These are phyloP conservation scores for Phytopythium vexans DNA, from an alignment of 352 stramenopile species.

Conservation along the genomic window DNA sequence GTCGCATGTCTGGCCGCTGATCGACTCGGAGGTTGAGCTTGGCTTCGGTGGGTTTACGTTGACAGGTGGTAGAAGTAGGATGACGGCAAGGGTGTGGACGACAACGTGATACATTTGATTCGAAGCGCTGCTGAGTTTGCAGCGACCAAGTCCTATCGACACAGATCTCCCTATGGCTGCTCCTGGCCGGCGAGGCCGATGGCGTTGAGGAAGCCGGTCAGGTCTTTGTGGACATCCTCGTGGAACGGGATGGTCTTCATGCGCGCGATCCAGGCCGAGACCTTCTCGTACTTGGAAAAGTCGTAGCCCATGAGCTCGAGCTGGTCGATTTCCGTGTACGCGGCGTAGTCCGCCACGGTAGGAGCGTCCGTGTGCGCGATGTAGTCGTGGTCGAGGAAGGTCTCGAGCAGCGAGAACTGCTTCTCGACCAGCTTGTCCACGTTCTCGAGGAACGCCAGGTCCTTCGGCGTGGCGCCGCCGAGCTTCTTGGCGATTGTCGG, in stretches of 20 bases:
- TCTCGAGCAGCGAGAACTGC: conserved; percentile 34
- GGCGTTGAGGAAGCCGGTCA: conserved; percentile 24
- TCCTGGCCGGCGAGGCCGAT: conserved; percentile 11
- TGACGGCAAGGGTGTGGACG: background rate
- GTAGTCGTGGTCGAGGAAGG: conserved; percentile 45
- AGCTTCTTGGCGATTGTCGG: conserved; percentile 28
- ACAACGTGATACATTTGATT: no score
- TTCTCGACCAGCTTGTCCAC: conserved; percentile 36
- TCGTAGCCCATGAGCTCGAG: conserved; percentile 51
- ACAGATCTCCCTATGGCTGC: background rate
- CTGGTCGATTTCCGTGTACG: conserved; percentile 68
- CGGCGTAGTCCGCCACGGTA: conserved; percentile 54
- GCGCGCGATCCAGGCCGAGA: conserved; percentile 42
- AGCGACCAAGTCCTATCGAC: background rate
- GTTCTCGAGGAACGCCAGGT: conserved; percentile 25
- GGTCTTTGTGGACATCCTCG: conserved; percentile 44
- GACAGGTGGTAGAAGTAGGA: no score
- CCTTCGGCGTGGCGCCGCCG: conserved; percentile 27
- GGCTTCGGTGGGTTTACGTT: no score
- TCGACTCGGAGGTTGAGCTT: no score
- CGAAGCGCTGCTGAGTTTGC: background rate
- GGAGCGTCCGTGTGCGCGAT: conserved; percentile 42
- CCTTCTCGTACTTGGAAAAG: conserved; percentile 49
- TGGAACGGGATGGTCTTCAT: conserved; percentile 57
- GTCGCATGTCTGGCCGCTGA: no score